Base-by-base conservation (phyloP, 257 asterid species). In the Primulina eburnea region DNA sequence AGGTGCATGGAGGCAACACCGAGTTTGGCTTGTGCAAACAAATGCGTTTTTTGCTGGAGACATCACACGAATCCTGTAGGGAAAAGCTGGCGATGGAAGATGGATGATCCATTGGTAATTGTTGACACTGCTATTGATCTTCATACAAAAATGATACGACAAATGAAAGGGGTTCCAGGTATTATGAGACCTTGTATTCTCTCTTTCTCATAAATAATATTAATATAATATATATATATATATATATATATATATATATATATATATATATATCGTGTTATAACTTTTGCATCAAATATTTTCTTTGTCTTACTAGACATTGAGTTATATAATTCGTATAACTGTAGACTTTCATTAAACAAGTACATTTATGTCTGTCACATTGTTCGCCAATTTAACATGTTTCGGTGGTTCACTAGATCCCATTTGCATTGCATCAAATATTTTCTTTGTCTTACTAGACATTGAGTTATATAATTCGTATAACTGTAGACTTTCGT, bases 1-100 rank as follows among this genome's bases (percentile, higher is more conserved):
- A 93, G 99, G 88, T 93, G 99, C 87, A 94, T 91, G 99, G 99
- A 94, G 87, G 86, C 99, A 61, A 94, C 99, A 68, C 99, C 99
- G 67, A 94, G 99, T 78, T 87, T 94, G 81, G 99, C 99, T 71
- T 94, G 99, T 76, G 99, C 99, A 5, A 94, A 94, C 80, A 94
- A 94, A 82, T 94, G 99, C 38, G 96, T 94, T 57, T 93, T 94
- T 80, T 94, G 99, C 74, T 94, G 99, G 99, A 89, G 99, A 77
- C 97, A 94, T 86, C 99, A 91, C 82, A 94, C 99, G 32, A 94
- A 91, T 77, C 99, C 99, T 2, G 99, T 94, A 7, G 96, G 88
- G 71, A 94, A 89, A 83, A 86, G 88, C 85, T 94, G 99, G 99
- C 84, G 73, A 67, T 94, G 99, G 99, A 94, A 94, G 84, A 94